A percentile compares a stretch with the other conserved stretches of the same genome.
Conservation (phyloP, 495 filamentous ascomycete genomes). For the Penicillium paradoxum region DNA sequence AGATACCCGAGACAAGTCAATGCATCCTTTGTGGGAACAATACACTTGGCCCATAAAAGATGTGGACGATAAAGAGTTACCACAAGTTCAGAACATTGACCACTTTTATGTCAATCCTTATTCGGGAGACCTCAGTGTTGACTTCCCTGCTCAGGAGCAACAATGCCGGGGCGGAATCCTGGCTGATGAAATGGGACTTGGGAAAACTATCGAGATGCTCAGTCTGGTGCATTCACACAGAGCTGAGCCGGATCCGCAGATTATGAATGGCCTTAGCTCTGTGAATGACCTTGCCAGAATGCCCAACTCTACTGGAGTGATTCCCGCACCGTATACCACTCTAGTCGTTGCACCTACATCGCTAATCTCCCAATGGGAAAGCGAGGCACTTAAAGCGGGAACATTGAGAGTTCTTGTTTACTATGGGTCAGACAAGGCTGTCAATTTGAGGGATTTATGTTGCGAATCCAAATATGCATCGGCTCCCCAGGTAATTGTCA, state of each 20-base stretch:
- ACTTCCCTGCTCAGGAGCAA: slow-evolving; percentile 90
- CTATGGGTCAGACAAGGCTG: slow-evolving; percentile 79
- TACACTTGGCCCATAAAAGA: slow-evolving; percentile 87
- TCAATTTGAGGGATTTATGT: slow-evolving; percentile 72
- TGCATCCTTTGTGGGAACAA: slow-evolving; percentile 98
- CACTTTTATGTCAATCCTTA: slow-evolving; percentile 95
- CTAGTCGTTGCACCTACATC: slow-evolving; percentile 95
- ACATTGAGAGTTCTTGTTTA: slow-evolving; percentile 82
- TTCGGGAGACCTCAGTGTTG: slow-evolving; percentile 86
- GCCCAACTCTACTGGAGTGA: slow-evolving; percentile 48
- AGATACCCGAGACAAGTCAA: slow-evolving; percentile 62
- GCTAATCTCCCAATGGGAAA: slow-evolving; percentile 90
- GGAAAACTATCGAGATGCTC: slow-evolving; percentile 98
- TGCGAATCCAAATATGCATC: slow-evolving; percentile 61
- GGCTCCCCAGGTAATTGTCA: slow-evolving; percentile 87
- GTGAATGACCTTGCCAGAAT: slow-evolving; percentile 56
- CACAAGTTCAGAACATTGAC: slow-evolving; percentile 55
- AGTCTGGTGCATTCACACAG: slow-evolving; percentile 83
- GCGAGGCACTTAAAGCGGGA: slow-evolving; percentile 83
- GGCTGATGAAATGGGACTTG: slow-evolving; percentile 87
- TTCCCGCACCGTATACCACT: slow-evolving; percentile 79
- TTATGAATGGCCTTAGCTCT: slow-evolving; percentile 30
- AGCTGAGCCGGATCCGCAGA: slow-evolving; percentile 46
- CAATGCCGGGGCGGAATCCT: slow-evolving; percentile 91
- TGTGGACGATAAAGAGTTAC: slow-evolving; percentile 72